Conservation (phyloP, 768 basidiomycete species). For the Chalciporus chontae region DNA sequence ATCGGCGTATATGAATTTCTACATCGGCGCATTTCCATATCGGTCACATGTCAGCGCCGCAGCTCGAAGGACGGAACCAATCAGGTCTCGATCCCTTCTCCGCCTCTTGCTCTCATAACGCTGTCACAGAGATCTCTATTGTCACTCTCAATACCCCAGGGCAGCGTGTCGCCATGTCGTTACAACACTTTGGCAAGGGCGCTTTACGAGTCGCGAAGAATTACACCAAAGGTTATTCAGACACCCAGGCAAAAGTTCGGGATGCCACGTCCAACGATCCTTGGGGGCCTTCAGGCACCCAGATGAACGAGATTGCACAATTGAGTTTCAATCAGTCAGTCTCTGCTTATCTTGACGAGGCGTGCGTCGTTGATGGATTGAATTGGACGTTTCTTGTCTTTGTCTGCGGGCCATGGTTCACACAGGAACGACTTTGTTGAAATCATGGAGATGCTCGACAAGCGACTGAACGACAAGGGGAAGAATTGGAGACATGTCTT, state of each 20-base stretch:
- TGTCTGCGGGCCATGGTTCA: background rate
- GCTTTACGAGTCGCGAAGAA: slow-evolving; percentile 90
- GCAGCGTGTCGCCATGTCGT: slow-evolving; percentile 32
- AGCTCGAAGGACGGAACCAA: background rate
- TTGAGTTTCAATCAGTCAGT: slow-evolving; percentile 94
- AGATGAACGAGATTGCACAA: slow-evolving; percentile 99
- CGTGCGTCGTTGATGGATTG: background rate
- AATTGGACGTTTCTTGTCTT: too few relatives aligned
- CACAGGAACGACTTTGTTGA: slow-evolving; percentile 91
- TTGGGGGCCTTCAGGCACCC: slow-evolving; percentile 95
- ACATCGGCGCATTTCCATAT: slow-evolving; percentile 5
- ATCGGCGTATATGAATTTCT: slow-evolving; percentile 41
- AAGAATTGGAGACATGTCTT: slow-evolving; percentile 99
- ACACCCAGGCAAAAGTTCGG: slow-evolving; percentile 91
- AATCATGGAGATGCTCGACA: slow-evolving; percentile 99
- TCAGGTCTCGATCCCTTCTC: background rate
- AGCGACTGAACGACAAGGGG: slow-evolving; percentile 96
- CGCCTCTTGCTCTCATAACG: background rate
- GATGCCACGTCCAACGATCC: slow-evolving; percentile 98
- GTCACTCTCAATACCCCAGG: background rate
- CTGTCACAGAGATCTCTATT: too few relatives aligned
- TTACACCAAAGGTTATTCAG: slow-evolving; percentile 94
- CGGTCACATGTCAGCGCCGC: slow-evolving; percentile 1
- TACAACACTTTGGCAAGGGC: slow-evolving; percentile 83
- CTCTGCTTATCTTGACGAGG: background rate